A percentile compares a stretch with the other conserved stretches of the same genome.
These are phyloP conservation scores for Mortierella polycephala DNA, from an alignment of 371 early-diverging fungal genomes.

Conservation along the genomic window DNA sequence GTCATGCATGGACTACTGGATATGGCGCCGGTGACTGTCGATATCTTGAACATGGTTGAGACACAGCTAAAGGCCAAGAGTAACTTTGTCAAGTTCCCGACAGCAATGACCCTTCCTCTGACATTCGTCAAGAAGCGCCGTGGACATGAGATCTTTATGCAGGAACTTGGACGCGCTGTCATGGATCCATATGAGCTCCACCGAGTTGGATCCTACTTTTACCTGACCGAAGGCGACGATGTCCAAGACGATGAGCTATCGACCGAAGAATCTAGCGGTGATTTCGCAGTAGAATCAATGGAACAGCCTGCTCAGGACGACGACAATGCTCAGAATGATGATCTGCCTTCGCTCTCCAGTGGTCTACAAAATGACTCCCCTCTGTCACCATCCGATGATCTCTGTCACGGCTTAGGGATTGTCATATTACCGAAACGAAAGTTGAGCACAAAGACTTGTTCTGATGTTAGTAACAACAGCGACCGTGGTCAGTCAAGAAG, in stretches of 20 bases:
- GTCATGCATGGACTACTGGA: conserved; percentile 78
- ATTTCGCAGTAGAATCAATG: conserved; percentile 9
- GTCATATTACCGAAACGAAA: conserved; percentile 30
- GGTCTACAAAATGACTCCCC: conserved; percentile 6
- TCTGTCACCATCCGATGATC: conserved; percentile 31
- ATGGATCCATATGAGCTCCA: conserved; percentile 64
- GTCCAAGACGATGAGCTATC: conserved; percentile 4
- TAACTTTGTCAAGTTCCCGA: conserved; percentile 75
- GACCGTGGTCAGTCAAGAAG: conserved; percentile 5
- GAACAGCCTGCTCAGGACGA: not conserved
- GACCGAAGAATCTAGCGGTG: conserved; percentile 7
- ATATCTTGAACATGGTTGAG: conserved; percentile 70
- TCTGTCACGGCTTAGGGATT: conserved; percentile 52
- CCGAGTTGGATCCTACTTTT: conserved; percentile 70
- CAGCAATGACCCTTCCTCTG: conserved; percentile 67
- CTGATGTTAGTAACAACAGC: not conserved
- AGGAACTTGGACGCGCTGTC: conserved; percentile 63
- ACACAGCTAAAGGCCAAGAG: conserved; percentile 70
- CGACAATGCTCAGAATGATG: conserved; percentile 20
- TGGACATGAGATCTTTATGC: conserved; percentile 67
- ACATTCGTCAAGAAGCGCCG: conserved; percentile 67
- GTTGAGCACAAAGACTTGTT: not conserved
- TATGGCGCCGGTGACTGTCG: conserved; percentile 63
- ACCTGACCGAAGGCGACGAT: conserved; percentile 64
- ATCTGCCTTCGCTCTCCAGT: conserved; percentile 15